These are phyloP conservation scores for Rossbeevera mucosa DNA, from an alignment of 768 basidiomycete genomes.

Conservation along the genomic window DNA sequence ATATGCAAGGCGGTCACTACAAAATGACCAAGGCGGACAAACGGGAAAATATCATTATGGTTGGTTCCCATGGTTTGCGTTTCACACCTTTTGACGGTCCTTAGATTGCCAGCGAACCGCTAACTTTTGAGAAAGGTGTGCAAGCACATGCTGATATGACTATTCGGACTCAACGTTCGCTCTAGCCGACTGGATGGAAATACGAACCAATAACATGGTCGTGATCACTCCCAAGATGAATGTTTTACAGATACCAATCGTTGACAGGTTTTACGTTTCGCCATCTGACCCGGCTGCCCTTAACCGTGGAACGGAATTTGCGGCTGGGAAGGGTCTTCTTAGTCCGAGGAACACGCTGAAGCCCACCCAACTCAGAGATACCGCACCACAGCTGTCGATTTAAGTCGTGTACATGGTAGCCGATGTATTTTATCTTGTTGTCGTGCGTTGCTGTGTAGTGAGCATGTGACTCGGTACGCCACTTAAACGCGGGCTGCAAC, in stretches of 20 bases:
- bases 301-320: conserved; percentile 74
- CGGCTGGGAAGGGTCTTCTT: conserved; percentile 80
- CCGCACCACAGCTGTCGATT: conserved; percentile 18
- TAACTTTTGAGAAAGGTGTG: conserved; percentile 92
- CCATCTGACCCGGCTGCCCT: conserved; percentile 73
- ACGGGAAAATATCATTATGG: conserved; percentile 94
- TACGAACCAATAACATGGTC: conserved; percentile 93
- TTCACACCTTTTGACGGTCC: conserved; percentile 6
- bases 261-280: conserved; percentile 89
- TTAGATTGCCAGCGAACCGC: conserved; percentile 84
- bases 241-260: conserved; percentile 86
- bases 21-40: conserved; percentile 96
- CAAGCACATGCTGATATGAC: neutral
- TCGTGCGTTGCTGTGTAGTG: neutral
- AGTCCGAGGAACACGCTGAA: conserved; percentile 47
- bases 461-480: conserved; percentile 5
- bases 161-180: neutral
- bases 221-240: conserved; percentile 97
- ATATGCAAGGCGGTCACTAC: conserved; percentile 83
- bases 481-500: neutral
- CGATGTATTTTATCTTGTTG: conserved; percentile 3
- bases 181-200: conserved; percentile 96
- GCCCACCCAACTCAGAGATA: conserved; percentile 20
- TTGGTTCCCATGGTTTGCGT: conserved; percentile 20
- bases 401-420: conserved; percentile 1